Evolutionary conservation across 148 eudicot species (phyloP).

Genomic region (Tetragonia tetragonoides): DNA sequence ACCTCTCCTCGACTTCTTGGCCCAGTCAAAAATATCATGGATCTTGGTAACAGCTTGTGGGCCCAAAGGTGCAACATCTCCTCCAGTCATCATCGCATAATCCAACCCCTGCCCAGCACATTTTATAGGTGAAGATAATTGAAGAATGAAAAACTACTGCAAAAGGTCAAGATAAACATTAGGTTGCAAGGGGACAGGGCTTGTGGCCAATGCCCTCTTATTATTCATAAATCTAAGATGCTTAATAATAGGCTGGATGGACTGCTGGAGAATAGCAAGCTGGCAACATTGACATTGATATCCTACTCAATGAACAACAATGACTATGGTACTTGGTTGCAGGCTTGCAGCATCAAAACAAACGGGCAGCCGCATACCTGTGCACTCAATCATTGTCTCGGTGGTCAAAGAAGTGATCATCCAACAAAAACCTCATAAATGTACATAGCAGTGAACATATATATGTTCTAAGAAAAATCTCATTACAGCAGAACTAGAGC

Average conservation of each 20-base stretch:
- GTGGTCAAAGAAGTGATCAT: background rate
- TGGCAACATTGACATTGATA: background rate
- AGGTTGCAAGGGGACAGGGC: background rate
- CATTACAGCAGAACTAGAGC: background rate
- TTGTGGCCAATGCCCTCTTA: background rate
- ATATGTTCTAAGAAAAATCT: background rate
- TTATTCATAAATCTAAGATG: background rate
- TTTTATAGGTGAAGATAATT: conserved; percentile 13
- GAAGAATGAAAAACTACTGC: background rate
- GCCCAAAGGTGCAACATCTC: conserved; percentile 96
- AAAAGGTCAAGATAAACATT: background rate
- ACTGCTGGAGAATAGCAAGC: background rate
- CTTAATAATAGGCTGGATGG: background rate
- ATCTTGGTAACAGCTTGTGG: conserved; percentile 95
- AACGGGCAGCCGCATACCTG: background rate
- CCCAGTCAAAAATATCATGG: conserved; percentile 98
- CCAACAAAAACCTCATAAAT: background rate
- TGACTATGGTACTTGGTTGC: background rate
- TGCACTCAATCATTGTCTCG: background rate
- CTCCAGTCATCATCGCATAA: conserved; percentile 99
- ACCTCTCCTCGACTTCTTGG: conserved; percentile 85
- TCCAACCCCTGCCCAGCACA: conserved; percentile 68
- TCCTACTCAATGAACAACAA: background rate
- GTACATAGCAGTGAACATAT: background rate
- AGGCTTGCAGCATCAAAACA: background rate